phyloP scores from a whole-genome alignment of 1,284 basidiomycete genomes.

The Porodaedalea pini region DNA sequence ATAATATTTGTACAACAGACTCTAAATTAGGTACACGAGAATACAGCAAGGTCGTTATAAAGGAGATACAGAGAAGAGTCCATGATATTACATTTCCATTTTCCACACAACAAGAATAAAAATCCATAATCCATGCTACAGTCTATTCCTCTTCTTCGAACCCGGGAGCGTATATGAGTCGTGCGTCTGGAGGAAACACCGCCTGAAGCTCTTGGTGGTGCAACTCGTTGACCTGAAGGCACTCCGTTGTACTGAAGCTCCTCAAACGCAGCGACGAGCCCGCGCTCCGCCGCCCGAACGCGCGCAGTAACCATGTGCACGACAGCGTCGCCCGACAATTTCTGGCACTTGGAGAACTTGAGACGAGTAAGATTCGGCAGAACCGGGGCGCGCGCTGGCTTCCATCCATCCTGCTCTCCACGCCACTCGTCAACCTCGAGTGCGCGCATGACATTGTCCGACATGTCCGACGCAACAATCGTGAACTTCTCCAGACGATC shows the following conservation, averaged over 20 bases:
- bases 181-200: conserved; percentile 4
- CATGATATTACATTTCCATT: not conserved
- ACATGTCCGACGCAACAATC: conserved; percentile 76
- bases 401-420: not conserved
- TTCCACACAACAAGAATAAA: not conserved
- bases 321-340: conserved; percentile 54
- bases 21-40: not conserved
- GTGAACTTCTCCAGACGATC: conserved; percentile 53
- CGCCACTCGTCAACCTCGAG: conserved; percentile 23
- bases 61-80: not conserved
- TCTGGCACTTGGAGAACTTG: conserved; percentile 57
- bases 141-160: conserved; percentile 9
- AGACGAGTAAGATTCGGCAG: conserved; percentile 52
- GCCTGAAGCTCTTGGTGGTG: conserved; percentile 38
- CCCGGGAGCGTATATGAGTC: conserved; percentile 10
- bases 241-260: conserved; percentile 46
- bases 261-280: conserved; percentile 31
- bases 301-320: conserved; percentile 49
- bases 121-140: not conserved
- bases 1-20: not conserved
- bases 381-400: conserved; percentile 28
- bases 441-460: conserved; percentile 61
- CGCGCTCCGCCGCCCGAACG: conserved; percentile 26
- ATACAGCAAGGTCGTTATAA: not conserved
- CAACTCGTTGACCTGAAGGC: conserved; percentile 40